Evolutionary conservation across 2,329 filamentous ascomycete species (phyloP), one percentile per base, ranked within the genome.

Genomic region (Dendrostoma leiphaemia): DNA sequence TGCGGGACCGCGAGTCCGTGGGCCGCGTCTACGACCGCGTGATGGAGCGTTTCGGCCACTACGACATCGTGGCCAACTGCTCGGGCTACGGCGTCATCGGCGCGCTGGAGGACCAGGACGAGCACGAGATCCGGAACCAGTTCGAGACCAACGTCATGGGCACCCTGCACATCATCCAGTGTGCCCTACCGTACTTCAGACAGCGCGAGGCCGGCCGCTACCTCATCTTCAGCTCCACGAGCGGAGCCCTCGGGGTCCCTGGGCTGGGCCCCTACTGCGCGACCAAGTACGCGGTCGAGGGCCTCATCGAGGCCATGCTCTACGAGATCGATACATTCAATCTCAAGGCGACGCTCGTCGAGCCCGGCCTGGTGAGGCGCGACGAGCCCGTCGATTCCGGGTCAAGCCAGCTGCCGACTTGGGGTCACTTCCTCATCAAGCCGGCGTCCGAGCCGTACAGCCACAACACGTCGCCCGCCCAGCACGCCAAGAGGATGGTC

Each of bases 91-190:
- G 92, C 50, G 91, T 99, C 51, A 96, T 97, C 62, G 93, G 91
- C 26, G 87, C 93, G 1, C 97, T 92, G 71, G 94, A 97, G 72
- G 94, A 97, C 72, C 94, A 97, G 74, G 91, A 97, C 69, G 91
- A 96, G 68, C 87, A 91, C 69, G 94, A 97, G 67, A 83, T 97
- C 62, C 89, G 91, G 55, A 93, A 96, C 65, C 94, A 97, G 71
- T 97, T 97, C 73, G 91, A 95, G 76, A 97, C 92, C 21, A 99
- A 99, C 71, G 96, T 97, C 71, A 93, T 96, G 79, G 94, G 94
- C 51, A 95, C 91, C 0, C 73, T 97, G 56, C 89, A 97, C 71
- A 96, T 99, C 63, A 88, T 97, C 56, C 91, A 97, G 69, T 77
- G 90, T 19, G 92, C 89, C 1, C 75, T 97, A 34, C 91, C 92